A percentile compares a stretch with the other conserved stretches of the same genome.
phyloP scores from a whole-genome alignment of 2,329 filamentous ascomycete genomes.

The Aspergillus sp. region DNA sequence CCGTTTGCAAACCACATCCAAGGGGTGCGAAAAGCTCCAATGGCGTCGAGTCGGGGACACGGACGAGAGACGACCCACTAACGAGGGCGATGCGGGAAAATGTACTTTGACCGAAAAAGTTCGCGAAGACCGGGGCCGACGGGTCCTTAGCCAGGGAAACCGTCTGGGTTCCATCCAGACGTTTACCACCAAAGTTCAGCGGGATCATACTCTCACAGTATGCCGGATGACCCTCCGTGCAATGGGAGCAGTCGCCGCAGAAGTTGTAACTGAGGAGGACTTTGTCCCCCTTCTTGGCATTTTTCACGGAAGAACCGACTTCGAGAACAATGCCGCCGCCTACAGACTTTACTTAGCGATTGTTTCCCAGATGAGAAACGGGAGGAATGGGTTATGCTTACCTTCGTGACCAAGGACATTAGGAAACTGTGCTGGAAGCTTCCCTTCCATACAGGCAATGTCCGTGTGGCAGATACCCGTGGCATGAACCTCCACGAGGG shows the following conservation, averaged over 20 bases:
- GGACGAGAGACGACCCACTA: constrained; percentile 13
- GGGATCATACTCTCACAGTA: constrained; percentile 10
- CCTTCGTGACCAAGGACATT: constrained; percentile 17
- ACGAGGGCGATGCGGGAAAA: constrained; percentile 28
- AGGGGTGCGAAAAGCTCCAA: constrained; percentile 21
- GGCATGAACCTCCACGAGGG: constrained; percentile 27
- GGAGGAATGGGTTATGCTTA: not conserved
- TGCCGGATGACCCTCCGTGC: constrained; percentile 10
- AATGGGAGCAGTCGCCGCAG: constrained; percentile 13
- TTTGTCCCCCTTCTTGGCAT: constrained; percentile 40
- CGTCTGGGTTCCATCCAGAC: constrained; percentile 5
- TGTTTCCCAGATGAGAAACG: not conserved
- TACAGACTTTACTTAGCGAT: constrained; percentile 4
- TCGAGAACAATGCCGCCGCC: constrained; percentile 47
- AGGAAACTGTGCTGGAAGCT: constrained; percentile 8
- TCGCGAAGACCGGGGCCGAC: constrained; percentile 10
- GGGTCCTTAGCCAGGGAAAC: not conserved
- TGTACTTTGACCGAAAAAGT: constrained; percentile 35
- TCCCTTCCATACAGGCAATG: constrained; percentile 20
- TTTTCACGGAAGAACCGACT: constrained; percentile 37
- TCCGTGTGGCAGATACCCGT: constrained; percentile 31
- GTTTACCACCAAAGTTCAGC: constrained; percentile 11
- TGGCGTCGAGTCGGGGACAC: constrained; percentile 9
- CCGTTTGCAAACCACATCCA: constrained; percentile 28
- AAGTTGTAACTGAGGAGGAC: constrained; percentile 25